Evolutionary conservation across 345 rosid genomes (phyloP).

Genomic region (Psidium friedrichsthalianum): DNA sequence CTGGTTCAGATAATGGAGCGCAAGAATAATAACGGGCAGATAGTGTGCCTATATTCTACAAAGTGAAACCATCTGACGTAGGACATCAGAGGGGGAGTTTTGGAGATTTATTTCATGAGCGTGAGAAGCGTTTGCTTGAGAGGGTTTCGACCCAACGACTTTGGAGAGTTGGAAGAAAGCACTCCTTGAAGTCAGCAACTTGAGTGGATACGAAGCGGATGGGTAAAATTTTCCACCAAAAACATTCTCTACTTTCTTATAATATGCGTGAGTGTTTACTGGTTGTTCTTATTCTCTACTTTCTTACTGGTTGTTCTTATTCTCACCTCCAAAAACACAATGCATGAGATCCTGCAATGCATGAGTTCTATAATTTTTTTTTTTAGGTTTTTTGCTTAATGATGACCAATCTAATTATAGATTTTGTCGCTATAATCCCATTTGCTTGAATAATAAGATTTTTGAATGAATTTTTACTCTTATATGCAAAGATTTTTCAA

Average conservation of each 20-base stretch:
- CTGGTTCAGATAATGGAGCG: no score
- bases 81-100: rapidly evolving
- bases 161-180: neutral
- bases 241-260: neutral
- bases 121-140: neutral
- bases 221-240: neutral
- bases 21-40: no score
- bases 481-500: neutral
- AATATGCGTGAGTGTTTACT: neutral
- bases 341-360: no score
- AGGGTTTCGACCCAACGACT: neutral
- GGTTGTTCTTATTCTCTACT: no score
- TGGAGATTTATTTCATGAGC: neutral
- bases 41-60: no score
- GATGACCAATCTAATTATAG: neutral
- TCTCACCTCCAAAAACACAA: no score
- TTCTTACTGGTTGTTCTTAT: no score
- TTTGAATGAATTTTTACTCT: no score
- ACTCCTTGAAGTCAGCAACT: neutral
- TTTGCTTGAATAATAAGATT: no score
- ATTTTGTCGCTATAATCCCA: neutral
- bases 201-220: neutral
- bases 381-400: no score
- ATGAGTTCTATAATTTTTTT: no score
- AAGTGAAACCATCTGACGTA: neutral